phyloP scores from a whole-genome alignment of 352 stramenopile genomes.

The Phytophthora ohioensis region DNA sequence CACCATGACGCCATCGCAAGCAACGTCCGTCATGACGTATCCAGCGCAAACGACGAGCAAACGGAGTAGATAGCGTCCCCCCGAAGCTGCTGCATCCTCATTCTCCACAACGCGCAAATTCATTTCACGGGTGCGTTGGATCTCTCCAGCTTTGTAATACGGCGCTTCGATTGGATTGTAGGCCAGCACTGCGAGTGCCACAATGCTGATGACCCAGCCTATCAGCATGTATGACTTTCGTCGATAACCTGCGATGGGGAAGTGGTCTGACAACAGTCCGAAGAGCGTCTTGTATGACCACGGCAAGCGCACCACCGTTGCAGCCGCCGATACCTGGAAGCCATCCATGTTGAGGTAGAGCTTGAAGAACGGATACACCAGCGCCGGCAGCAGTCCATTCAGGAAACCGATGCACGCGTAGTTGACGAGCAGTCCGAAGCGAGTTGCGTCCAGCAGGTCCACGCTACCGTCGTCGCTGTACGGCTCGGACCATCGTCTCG shows the following conservation, averaged over 20 bases:
- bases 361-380: constrained; percentile 84
- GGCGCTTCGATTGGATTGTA: constrained; percentile 58
- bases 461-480: constrained; percentile 52
- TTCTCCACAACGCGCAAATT: constrained; percentile 57
- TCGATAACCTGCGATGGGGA: constrained; percentile 69
- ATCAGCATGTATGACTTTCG: constrained; percentile 81
- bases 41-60: constrained; percentile 66
- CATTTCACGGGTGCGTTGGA: constrained; percentile 61
- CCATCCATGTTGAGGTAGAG: constrained; percentile 82
- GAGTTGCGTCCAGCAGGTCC: constrained; percentile 48
- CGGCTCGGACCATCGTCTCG: constrained; percentile 48
- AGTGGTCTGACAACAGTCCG: constrained; percentile 70
- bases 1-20: constrained; percentile 75
- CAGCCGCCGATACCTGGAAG: constrained; percentile 66
- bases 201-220: constrained; percentile 66
- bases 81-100: constrained; percentile 48
- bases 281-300: constrained; percentile 88
- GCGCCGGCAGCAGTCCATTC: constrained; percentile 65
- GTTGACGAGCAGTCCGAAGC: constrained; percentile 71
- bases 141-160: constrained; percentile 65
- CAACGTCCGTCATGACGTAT: constrained; percentile 76
- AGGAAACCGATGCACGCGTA: constrained; percentile 80
- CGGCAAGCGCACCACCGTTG: constrained; percentile 64
- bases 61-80: constrained; percentile 64
- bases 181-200: constrained; percentile 42